Evolutionary conservation across 106 monocot species (phyloP), one percentile per base, ranked within the genome.

Genomic region (Platanthera guangdongensis): DNA sequence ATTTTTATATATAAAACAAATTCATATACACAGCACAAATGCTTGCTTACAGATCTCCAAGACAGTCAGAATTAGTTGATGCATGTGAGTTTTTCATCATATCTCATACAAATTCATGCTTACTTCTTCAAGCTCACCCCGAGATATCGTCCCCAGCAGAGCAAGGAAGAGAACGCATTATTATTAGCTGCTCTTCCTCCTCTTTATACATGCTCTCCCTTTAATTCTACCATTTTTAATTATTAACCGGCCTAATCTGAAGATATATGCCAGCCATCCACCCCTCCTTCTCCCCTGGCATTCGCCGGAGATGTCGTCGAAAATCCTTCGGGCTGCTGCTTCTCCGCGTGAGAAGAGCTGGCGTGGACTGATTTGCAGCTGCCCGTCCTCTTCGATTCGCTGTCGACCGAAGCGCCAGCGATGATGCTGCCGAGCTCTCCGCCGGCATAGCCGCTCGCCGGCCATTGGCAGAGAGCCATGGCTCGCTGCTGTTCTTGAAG

Each of bases 261-360:
- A 72, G 72, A 72, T 7, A 72, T 18, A 13, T 18, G 72, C 72
- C 72, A 72, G 11, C 22, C 45, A 22, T 72, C 72, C 45, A 16
- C 11, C 18, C 47, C 70, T 13, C 48, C 48, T 71, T 71, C 47
- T 48, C 47, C 70, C 25, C 67, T 39, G 0, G 67, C 67, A 3
- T 15, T 25, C 4, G 70, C 16, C 16, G 70, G 65, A 9, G 25
- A 25, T 25, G 45, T 15, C 15, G 47, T 6, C 16, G 47, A 12
- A 25, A 32, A 32, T 12, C 47, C 70, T 2, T 46, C 47, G 5
- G n/a, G 21, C 11, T 19, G 18, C 11, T 51, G 49, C 51, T 72
- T 72, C 1, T 71, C 70, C 6, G 70, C 13, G 1, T 7, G 45
- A 13, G 25, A 67, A 67, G 67, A 39, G 10, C 67, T 39, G 30